Base-by-base conservation (phyloP, 768 basidiomycete species). In the Tulasnella sp. region DNA sequence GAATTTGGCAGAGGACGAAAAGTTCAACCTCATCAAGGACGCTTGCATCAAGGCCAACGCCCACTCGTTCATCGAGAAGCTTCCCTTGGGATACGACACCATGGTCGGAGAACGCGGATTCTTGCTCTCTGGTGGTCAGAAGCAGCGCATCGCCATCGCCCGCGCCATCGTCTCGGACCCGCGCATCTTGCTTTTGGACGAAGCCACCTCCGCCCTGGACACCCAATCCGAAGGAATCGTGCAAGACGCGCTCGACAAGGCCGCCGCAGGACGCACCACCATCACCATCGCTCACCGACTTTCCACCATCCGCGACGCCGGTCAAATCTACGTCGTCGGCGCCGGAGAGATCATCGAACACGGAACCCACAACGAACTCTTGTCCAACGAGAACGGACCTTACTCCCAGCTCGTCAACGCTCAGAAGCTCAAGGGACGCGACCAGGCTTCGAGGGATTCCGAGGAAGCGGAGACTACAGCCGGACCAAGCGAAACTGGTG, bases 191-290 rank as follows among this genome's bases (percentile, higher is more conserved):
- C 88, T 97, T n/a, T 89, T 97, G 71, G 95, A 97, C 80, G 95
- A 97, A 82, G 94, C 93, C 19, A 96, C 95, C 1, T 91, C 90
- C 81, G 95, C 95, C 46, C 88, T 96, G 24, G 95, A 96, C 85
- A 94, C 94, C 0, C 93, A 93, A 82, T 93, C 93, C 3, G 88
- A 88, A 80, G 94, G 94, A 79, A 88, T 96, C 79, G 95, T 97
- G 0, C 95, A 96, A 85, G 93, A 96, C 84, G 95, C 95, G 31
- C 84, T 96, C 77, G 94, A 97, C 84, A 86, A 86, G 80, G 87
- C 87, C 31, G 83, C 86, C 3, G 81, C 80, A 16, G 87, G 87
- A 3, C 83, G 88, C 34, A 88, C 88, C 0, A 88, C 88, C 71
- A 87, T 88, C 82, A 85, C 85, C 38, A 86, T 88, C 75, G 84